Conservation (phyloP, 148 eudicot genomes). For the Spergularia marina region DNA sequence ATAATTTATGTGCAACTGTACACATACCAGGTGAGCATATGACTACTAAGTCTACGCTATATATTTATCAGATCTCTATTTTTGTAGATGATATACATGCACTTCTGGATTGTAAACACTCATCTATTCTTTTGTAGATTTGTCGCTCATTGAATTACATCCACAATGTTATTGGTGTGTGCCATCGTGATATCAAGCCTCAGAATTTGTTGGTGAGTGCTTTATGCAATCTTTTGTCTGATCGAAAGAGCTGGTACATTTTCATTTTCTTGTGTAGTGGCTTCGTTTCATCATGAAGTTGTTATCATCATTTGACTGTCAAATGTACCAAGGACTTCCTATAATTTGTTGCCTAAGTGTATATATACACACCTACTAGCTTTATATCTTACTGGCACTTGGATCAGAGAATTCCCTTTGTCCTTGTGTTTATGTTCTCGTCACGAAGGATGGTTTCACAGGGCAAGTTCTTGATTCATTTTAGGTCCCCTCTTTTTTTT, state of each 20-base stretch:
- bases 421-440: not conserved
- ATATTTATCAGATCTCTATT: too few species aligned
- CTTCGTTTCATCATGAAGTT: not conserved
- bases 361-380: not conserved
- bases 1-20: slow-evolving; percentile 66
- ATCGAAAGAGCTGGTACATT: not conserved
- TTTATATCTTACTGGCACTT: not conserved
- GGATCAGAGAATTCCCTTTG: not conserved
- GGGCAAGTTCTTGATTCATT: not conserved
- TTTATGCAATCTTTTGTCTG: not conserved
- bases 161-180: slow-evolving; percentile 81
- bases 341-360: not conserved
- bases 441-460: not conserved
- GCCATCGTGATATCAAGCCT: slow-evolving; percentile 97
- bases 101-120: not conserved
- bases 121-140: slow-evolving; percentile 43
- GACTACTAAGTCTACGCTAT: slow-evolving; percentile 6
- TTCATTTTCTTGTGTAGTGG: not conserved
- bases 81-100: too few species aligned
- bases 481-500: not conserved
- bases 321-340: slow-evolving; percentile 1
- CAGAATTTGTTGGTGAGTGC: slow-evolving; percentile 79
- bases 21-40: slow-evolving; percentile 67
- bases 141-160: slow-evolving; percentile 83
- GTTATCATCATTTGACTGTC: not conserved